phyloP scores from a whole-genome alignment of 1,284 basidiomycete species.

The Wolfiporia cocos region DNA sequence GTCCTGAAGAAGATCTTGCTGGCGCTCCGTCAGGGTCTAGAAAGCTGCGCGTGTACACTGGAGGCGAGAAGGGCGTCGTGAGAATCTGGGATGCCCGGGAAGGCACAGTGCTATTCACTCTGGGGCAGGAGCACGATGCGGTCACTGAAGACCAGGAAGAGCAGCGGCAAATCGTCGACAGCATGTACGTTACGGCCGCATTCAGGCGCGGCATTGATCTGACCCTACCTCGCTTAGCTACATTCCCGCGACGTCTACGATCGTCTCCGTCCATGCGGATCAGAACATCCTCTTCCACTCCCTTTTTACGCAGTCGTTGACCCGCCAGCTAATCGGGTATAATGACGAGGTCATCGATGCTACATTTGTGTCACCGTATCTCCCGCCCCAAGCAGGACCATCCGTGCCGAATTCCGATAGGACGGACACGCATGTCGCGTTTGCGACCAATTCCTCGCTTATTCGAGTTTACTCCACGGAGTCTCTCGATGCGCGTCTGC shows the following conservation, averaged over 20 bases:
- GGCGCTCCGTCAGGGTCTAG: conserved; percentile 34
- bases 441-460: conserved; percentile 94
- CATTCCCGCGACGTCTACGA: conserved; percentile 50
- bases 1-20: conserved; percentile 40
- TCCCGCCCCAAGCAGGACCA: conserved; percentile 17
- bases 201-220: conserved; percentile 9
- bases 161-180: conserved; percentile 68
- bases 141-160: conserved; percentile 62
- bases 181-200: conserved; percentile 47
- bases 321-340: conserved; percentile 93
- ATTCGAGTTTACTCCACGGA: conserved; percentile 80
- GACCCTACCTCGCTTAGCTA: conserved; percentile 45
- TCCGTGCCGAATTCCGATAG: conserved; percentile 16
- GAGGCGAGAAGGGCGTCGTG: conserved; percentile 81
- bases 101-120: conserved; percentile 56
- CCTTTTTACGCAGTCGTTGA: conserved; percentile 50
- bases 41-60: conserved; percentile 73
- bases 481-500: conserved; percentile 74
- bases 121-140: conserved; percentile 45
- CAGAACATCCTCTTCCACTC: conserved; percentile 94
- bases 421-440: conserved; percentile 72
- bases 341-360: conserved; percentile 98
- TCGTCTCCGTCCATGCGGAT: conserved; percentile 94
- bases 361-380: conserved; percentile 58
- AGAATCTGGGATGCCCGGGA: conserved; percentile 79